These are phyloP conservation scores for Thuidium tamariscinum DNA, from an alignment of 225 moss, liverwort and hornwort genomes.

Conservation along the genomic window DNA sequence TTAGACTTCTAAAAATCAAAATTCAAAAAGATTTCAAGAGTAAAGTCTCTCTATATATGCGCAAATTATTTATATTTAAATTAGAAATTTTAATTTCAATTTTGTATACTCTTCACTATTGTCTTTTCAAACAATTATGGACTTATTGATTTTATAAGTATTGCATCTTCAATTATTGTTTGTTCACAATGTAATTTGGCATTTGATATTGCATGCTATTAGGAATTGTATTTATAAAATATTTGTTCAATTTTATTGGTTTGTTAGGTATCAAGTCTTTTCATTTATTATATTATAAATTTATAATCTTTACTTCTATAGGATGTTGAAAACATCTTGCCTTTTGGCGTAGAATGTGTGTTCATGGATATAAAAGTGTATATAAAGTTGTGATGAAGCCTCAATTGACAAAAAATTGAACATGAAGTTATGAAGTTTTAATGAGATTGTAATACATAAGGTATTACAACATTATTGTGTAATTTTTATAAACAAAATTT, in stretches of 20 bases:
- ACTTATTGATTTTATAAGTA: too few relatives aligned
- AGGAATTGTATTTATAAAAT: neutral
- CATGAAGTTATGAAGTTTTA: too few relatives aligned
- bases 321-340: neutral
- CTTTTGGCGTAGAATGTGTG: neutral
- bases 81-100: too few relatives aligned
- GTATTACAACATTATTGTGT: neutral
- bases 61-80: too few relatives aligned
- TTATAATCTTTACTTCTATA: neutral
- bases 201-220: neutral
- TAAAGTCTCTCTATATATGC: neutral
- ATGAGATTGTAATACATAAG: neutral
- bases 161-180: neutral
- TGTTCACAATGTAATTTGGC: neutral
- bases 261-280: neutral
- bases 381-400: neutral
- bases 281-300: too few relatives aligned
- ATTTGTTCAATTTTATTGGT: neutral
- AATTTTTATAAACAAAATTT: neutral
- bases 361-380: neutral
- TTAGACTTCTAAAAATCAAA: neutral
- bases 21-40: neutral
- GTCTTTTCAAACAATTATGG: too few relatives aligned
- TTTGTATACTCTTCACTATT: too few relatives aligned
- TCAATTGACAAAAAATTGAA: neutral